Evolutionary conservation across 2,329 filamentous ascomycete genomes (phyloP).

Genomic region (Diaporthe helianthi): DNA sequence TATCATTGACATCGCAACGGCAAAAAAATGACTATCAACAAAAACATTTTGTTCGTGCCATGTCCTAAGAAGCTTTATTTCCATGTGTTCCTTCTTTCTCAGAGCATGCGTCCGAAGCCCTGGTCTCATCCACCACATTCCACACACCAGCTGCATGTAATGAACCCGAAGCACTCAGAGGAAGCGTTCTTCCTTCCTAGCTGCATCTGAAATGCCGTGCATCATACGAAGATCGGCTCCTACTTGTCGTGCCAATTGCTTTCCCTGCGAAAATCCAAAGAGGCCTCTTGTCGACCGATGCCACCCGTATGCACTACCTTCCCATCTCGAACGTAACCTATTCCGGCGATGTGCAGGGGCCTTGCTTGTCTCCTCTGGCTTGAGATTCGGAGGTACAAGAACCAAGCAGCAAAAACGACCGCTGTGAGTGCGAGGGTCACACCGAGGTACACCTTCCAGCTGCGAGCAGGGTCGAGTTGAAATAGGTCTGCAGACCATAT

Average conservation of each 20-base stretch:
- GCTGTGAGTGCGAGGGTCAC: conserved; percentile 14
- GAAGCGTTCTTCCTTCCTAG: too few relatives aligned
- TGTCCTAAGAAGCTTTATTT: too few relatives aligned
- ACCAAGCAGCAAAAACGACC: conserved; percentile 22
- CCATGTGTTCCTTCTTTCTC: too few relatives aligned
- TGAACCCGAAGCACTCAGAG: too few relatives aligned
- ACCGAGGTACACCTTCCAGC: conserved; percentile 19
- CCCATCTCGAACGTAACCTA: not conserved
- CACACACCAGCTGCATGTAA: too few relatives aligned
- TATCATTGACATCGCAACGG: not conserved
- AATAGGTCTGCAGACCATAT: conserved; percentile 28
- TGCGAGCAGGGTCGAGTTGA: not conserved
- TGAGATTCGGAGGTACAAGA: conserved; percentile 2
- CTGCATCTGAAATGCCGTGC: too few relatives aligned
- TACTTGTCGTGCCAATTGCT: not conserved
- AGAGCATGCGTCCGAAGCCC: too few relatives aligned
- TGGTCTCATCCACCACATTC: too few relatives aligned
- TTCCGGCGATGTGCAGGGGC: not conserved
- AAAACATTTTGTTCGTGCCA: too few relatives aligned
- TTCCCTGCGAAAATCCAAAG: not conserved
- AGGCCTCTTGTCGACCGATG: not conserved
- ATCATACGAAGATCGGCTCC: too few relatives aligned
- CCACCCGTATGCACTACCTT: not conserved
- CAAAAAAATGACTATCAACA: not conserved
- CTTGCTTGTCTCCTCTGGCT: not conserved